Evolutionary conservation across 2,329 filamentous ascomycete genomes (phyloP).

Genomic region (Lecanicillium sp.): DNA sequence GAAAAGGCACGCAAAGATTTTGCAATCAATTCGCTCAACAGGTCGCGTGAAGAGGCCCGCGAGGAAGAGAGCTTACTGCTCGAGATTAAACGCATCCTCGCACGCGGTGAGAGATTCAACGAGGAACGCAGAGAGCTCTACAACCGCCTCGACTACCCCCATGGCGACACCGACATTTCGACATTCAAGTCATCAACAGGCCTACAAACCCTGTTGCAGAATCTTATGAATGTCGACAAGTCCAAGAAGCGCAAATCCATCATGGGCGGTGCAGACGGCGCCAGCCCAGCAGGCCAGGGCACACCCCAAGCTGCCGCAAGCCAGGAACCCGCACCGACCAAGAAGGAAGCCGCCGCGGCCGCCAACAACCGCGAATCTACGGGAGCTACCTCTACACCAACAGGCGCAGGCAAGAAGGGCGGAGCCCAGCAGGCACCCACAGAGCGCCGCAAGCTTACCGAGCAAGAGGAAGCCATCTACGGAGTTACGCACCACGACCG

Average conservation of each 20-base stretch:
- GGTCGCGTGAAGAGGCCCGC: slow-evolving; percentile 78
- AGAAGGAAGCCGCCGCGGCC: slow-evolving; percentile 47
- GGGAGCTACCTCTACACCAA: slow-evolving; percentile 24
- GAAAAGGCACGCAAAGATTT: slow-evolving; percentile 79
- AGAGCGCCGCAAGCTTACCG: slow-evolving; percentile 61
- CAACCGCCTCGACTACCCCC: slow-evolving; percentile 75
- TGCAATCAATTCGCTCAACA: slow-evolving; percentile 67
- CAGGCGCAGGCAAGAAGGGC: slow-evolving; percentile 43
- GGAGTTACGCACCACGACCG: slow-evolving; percentile 83
- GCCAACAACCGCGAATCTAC: slow-evolving; percentile 26
- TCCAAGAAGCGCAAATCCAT: slow-evolving; percentile 78
- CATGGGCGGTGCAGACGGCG: slow-evolving; percentile 46
- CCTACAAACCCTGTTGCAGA: slow-evolving; percentile 71
- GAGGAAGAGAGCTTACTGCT: slow-evolving; percentile 86
- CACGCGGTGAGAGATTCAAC: slow-evolving; percentile 77
- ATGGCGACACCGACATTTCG: slow-evolving; percentile 58
- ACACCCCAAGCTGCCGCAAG: slow-evolving; percentile 27
- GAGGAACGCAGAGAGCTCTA: slow-evolving; percentile 84
- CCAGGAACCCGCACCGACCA: slow-evolving; percentile 20
- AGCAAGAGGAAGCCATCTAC: slow-evolving; percentile 69
- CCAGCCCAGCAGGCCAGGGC: slow-evolving; percentile 33
- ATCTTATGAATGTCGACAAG: slow-evolving; percentile 75
- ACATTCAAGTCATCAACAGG: slow-evolving; percentile 76
- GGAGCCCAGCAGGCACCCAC: slow-evolving; percentile 29
- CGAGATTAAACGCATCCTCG: slow-evolving; percentile 86